Conservation (phyloP, 2,329 filamentous ascomycete genomes). For the Corniculantispora saksenae region DNA sequence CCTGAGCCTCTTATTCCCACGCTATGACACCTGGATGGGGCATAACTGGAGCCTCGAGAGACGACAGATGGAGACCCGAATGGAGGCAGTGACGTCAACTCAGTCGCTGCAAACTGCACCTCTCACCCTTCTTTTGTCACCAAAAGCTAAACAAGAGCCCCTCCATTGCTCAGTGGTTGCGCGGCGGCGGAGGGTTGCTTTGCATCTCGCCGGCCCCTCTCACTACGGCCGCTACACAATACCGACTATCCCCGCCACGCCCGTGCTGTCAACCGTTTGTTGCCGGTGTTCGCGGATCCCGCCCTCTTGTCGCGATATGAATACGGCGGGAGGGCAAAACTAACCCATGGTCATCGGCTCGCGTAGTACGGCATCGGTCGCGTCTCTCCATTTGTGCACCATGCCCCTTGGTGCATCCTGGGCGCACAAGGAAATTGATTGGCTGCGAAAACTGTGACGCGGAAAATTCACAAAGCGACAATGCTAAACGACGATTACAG, state of each 20-base stretch:
- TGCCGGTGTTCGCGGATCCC: neutral
- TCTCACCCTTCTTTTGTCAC: too few relatives aligned
- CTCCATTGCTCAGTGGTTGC: too few relatives aligned
- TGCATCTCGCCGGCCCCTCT: conserved; percentile 1
- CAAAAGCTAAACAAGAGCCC: neutral
- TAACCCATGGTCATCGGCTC: conserved; percentile 1
- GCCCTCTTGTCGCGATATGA: neutral
- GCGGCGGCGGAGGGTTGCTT: neutral
- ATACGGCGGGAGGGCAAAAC: neutral
- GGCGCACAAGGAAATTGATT: neutral
- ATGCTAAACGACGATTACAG: neutral
- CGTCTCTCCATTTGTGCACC: neutral
- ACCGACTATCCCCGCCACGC: conserved; percentile 1
- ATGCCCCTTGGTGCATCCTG: neutral
- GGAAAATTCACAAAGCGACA: neutral
- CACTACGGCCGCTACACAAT: conserved; percentile 6
- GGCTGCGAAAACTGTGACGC: neutral
- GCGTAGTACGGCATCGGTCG: neutral
- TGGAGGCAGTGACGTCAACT: conserved; percentile 18
- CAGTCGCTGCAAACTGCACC: neutral
- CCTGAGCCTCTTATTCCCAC: conserved; percentile 3
- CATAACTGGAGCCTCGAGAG: conserved; percentile 18
- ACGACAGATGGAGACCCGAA: conserved; percentile 12
- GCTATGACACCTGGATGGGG: conserved; percentile 18
- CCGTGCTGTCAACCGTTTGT: neutral